Percentiles rank a stretch among this genome's conserved stretches.
phyloP scores from a whole-genome alignment of 2,329 filamentous ascomycete species.

The Acephala macrosclerotiorum region DNA sequence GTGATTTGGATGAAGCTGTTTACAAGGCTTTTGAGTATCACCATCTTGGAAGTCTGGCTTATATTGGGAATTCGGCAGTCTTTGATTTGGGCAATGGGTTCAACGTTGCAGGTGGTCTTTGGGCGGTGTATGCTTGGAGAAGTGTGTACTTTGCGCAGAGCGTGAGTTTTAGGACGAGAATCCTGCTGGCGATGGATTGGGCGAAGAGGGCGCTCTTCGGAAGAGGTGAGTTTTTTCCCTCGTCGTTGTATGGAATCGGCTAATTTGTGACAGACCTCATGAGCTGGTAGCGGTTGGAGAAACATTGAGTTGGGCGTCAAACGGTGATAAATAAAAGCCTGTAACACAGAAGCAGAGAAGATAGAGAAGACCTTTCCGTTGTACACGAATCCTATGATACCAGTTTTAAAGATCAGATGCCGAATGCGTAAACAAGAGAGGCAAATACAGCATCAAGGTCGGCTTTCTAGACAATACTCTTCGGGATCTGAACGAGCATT shows the following conservation, averaged over 20 bases:
- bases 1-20: conserved; percentile 88
- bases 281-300: conserved; percentile 27
- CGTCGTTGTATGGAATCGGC: not conserved
- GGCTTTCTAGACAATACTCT: too few relatives aligned
- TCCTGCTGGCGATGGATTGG: conserved; percentile 97
- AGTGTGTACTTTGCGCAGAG: conserved; percentile 98
- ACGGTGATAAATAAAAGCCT: not conserved
- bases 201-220: conserved; percentile 95
- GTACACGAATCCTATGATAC: not conserved
- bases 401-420: not conserved
- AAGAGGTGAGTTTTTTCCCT: conserved; percentile 66
- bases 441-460: too few relatives aligned
- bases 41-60: conserved; percentile 90
- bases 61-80: conserved; percentile 94
- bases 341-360: not conserved
- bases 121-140: conserved; percentile 96
- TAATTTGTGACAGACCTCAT: conserved; percentile 33
- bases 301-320: not conserved
- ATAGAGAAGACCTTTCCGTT: not conserved
- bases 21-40: conserved; percentile 96
- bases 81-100: conserved; percentile 86
- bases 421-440: too few relatives aligned
- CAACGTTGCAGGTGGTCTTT: conserved; percentile 80
- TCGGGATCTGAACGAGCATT: too few relatives aligned
- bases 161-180: conserved; percentile 88